These are phyloP conservation scores for Elongisporangium prolatum DNA, from an alignment of 352 stramenopile species.

Conservation along the genomic window DNA sequence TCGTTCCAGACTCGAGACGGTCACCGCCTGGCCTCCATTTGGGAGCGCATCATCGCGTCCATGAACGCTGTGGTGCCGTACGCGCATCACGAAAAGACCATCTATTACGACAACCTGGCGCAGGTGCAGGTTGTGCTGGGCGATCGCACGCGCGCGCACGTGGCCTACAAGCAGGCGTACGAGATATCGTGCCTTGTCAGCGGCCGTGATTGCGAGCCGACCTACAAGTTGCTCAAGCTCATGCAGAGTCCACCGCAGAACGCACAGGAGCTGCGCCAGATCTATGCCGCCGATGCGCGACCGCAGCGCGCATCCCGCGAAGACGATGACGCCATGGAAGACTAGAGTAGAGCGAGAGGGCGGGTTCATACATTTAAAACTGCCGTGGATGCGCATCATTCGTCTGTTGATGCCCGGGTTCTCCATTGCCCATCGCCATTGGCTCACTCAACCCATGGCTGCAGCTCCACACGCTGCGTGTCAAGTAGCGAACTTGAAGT, in stretches of 20 bases:
- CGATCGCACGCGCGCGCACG: constrained; percentile 37
- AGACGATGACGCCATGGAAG: constrained; percentile 23
- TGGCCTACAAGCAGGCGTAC: constrained; percentile 51
- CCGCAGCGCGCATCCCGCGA: constrained; percentile 24
- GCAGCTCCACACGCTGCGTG: background rate
- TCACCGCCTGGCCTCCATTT: constrained; percentile 41
- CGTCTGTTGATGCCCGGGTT: background rate
- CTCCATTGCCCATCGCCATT: background rate
- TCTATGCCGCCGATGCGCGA: constrained; percentile 47
- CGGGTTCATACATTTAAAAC: background rate
- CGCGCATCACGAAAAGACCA: constrained; percentile 75
- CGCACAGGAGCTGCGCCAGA: constrained; percentile 46
- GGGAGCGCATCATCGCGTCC: constrained; percentile 55
- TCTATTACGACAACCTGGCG: constrained; percentile 83
- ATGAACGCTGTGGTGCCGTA: constrained; percentile 71
- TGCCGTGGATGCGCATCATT: background rate
- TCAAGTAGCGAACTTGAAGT: background rate
- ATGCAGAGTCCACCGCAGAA: constrained; percentile 61
- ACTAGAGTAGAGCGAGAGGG: background rate
- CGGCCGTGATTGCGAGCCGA: constrained; percentile 51
- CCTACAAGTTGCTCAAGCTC: constrained; percentile 50
- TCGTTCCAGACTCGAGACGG: constrained; percentile 27
- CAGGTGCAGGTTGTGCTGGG: constrained; percentile 66
- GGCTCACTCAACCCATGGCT: background rate
- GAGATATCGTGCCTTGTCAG: constrained; percentile 61